phyloP scores from a whole-genome alignment of 129 eudicot genomes.

The Tagetes erecta region DNA sequence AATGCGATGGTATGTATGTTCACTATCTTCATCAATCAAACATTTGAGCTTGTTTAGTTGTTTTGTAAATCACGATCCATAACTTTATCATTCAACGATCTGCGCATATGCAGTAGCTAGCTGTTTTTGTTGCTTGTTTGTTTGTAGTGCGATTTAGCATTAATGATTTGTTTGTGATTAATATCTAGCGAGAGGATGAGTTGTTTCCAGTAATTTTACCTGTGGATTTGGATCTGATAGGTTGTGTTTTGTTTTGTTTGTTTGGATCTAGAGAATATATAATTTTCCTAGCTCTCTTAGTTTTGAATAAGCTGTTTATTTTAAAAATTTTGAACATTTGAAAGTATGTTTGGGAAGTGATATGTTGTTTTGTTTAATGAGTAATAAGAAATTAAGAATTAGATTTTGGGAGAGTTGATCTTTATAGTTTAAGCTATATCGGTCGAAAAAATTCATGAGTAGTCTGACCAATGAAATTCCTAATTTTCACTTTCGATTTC shows the following conservation, averaged over 20 bases:
- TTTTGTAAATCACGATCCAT: constrained; percentile 2
- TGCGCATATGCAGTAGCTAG: not conserved
- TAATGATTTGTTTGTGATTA: not conserved
- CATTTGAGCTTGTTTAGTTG: not conserved
- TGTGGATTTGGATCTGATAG: constrained; percentile 30
- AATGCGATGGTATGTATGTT: constrained; percentile 55
- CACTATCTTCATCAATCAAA: constrained; percentile 3
- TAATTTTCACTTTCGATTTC: no score
- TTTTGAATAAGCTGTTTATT: not conserved
- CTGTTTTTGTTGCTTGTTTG: not conserved
- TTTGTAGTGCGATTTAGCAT: not conserved
- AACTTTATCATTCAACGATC: not conserved
- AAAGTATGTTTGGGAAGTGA: not conserved
- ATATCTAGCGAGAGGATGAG: constrained; percentile 2
- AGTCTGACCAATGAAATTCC: not conserved
- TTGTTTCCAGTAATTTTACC: not conserved
- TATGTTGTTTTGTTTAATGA: not conserved
- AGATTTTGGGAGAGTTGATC: not conserved
- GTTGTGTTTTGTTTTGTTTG: constrained; percentile 4
- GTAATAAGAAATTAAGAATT: not conserved
- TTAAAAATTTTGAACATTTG: not conserved
- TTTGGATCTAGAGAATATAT: constrained; percentile 1
- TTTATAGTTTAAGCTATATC: not conserved
- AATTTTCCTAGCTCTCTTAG: not conserved
- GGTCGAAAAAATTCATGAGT: not conserved